A percentile compares a stretch with the other conserved stretches of the same genome.
Evolutionary conservation across 192 early-diverging fungal genomes (phyloP).

Genomic region (Pilobolus umbonatus): DNA sequence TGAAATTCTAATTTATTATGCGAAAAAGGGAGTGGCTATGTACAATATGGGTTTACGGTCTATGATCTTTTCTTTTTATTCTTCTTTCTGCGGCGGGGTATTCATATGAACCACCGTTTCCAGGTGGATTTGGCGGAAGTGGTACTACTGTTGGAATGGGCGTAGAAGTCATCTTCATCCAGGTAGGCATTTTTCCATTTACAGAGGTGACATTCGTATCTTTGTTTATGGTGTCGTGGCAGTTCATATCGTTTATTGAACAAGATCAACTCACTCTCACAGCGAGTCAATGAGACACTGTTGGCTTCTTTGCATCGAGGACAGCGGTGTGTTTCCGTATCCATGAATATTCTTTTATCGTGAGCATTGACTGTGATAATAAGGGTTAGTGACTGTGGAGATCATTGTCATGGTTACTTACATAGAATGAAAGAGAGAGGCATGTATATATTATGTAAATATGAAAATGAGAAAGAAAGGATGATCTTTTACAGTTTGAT

Average conservation of each 20-base stretch:
- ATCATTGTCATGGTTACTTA: neutral
- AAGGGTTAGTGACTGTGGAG: neutral
- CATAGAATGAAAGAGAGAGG: neutral
- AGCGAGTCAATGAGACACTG: constrained; percentile 30
- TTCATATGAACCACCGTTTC: too few relatives aligned
- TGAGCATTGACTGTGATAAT: constrained; percentile 21
- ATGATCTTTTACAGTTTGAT: neutral
- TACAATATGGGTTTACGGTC: too few relatives aligned
- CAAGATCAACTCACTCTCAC: constrained; percentile 28
- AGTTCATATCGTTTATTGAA: constrained; percentile 28
- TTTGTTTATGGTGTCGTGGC: constrained; percentile 26
- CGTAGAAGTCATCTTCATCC: constrained; percentile 28
- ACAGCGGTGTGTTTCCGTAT: constrained; percentile 30
- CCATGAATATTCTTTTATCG: constrained; percentile 29
- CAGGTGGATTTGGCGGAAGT: too few relatives aligned
- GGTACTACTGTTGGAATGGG: too few relatives aligned
- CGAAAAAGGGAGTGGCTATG: too few relatives aligned
- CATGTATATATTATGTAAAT: neutral
- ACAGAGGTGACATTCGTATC: constrained; percentile 33
- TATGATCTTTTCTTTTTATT: too few relatives aligned
- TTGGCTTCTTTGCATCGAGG: constrained; percentile 23
- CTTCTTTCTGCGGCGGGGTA: too few relatives aligned
- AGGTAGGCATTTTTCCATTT: constrained; percentile 29
- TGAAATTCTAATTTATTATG: too few relatives aligned
- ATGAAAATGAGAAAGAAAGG: too few relatives aligned